Base-by-base conservation (phyloP, 1,284 basidiomycete species). In the Trametes hirsuta region DNA sequence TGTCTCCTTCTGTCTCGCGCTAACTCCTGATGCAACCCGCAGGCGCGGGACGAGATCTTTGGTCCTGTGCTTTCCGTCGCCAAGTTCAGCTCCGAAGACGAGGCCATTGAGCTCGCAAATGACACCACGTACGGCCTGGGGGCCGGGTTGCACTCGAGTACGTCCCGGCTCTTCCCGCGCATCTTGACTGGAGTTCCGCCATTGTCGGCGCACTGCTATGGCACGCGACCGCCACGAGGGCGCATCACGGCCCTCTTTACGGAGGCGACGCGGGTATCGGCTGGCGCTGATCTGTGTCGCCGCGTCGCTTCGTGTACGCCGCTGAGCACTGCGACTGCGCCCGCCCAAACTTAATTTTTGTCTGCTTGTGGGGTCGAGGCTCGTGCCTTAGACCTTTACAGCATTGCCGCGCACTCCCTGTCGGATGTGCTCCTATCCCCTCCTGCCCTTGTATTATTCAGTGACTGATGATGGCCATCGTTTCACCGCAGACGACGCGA, bases 11-110 rank as follows among this genome's bases (percentile, higher is more conserved):
- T 25, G 11, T 10, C 15, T 3, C 37, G 53, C 25, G 34, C 51
- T 47, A 37, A 56, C 30, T 47, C 9, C 34, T 5, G n/a, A 41
- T 10, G 42, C 30, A 42, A 12, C 2, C 2, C 18, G 52, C 66
- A 91, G 88, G 88, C 91, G 62, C 80, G 83, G 70, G 91, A 93
- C 72, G 90, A 94, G 85, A 94, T 94, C 51, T 95, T 95, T 74
- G 93, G 93, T 0, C 93, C 93, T 12, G 93, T 96, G 2, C 81
- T 94, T 22, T 79, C 84, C 22, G 83, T 95, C 40, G 89, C 87
- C 42, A 84, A 79, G 61, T 97, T 97, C 77, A 83, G 82, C 62
- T 88, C 88, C 6, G 92, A 95, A 74, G 88, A 87, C 58, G 89
- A 94, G 68, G 92, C 84, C 1, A 84, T 97, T 66, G 70, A 79